Percentiles rank a stretch among this genome's conserved stretches.
phyloP scores from a whole-genome alignment of 257 asterid genomes.

The Craterostigma plantagineum region DNA sequence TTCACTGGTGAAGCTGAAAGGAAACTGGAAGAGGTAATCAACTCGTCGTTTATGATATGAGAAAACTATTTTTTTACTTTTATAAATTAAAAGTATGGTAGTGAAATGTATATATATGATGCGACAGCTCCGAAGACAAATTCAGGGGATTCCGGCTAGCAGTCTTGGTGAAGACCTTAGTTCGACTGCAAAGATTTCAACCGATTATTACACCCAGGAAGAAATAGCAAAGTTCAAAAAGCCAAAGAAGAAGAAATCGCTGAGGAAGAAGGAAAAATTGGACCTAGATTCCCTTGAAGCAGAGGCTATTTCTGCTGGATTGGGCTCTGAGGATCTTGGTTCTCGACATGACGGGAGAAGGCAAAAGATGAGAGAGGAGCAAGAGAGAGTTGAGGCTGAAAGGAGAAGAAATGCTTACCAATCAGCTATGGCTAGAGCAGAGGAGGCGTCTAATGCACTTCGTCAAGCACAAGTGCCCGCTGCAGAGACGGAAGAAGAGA shows the following conservation, averaged over 20 bases:
- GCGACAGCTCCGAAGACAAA: constrained; percentile 75
- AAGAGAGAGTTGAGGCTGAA: constrained; percentile 62
- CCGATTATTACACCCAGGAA: constrained; percentile 80
- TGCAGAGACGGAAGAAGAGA: constrained; percentile 34
- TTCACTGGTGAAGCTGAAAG: constrained; percentile 78
- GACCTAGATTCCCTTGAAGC: constrained; percentile 83
- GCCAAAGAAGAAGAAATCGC: constrained; percentile 89
- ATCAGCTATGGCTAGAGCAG: constrained; percentile 72
- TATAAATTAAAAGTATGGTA: too few species aligned
- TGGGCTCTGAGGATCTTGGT: constrained; percentile 81
- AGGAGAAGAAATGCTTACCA: constrained; percentile 61
- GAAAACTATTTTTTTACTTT: too few species aligned
- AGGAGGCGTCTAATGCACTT: constrained; percentile 86
- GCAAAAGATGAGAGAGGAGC: constrained; percentile 60
- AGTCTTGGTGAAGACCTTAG: constrained; percentile 40
- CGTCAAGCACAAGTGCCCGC: constrained; percentile 24
- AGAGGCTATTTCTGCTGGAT: constrained; percentile 83
- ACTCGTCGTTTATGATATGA: too few species aligned
- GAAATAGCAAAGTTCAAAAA: constrained; percentile 77
- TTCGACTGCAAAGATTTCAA: constrained; percentile 30
- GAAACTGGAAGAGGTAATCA: constrained; percentile 75
- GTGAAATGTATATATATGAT: background rate
- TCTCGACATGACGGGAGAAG: constrained; percentile 54
- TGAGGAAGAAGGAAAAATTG: constrained; percentile 83
- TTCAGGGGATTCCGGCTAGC: constrained; percentile 50